A percentile compares a stretch with the other conserved stretches of the same genome.
phyloP scores from a whole-genome alignment of 148 eudicot species.

The Silene conica region DNA sequence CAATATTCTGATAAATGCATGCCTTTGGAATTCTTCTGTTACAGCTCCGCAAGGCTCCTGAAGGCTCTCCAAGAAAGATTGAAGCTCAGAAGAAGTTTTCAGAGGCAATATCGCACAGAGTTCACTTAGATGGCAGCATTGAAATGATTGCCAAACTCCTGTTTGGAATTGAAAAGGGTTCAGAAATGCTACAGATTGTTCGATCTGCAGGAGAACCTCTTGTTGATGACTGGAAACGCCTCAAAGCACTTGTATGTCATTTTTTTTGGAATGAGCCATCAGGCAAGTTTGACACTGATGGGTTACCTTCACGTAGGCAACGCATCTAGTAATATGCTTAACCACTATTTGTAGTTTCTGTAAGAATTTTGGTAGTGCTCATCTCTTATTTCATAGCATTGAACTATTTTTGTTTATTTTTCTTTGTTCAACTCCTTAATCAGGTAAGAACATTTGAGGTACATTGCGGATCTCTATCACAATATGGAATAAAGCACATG shows the following conservation, averaged over 20 bases:
- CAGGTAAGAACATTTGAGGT: slow-evolving; percentile 90
- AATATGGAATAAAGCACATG: slow-evolving; percentile 98
- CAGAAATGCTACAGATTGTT: slow-evolving; percentile 49
- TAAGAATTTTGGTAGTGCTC: neutral
- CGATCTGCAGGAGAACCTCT: slow-evolving; percentile 79
- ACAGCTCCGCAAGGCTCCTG: slow-evolving; percentile 85
- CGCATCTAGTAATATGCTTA: too few relatives aligned
- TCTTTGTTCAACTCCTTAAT: neutral
- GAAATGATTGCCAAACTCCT: slow-evolving; percentile 69
- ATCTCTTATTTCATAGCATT: neutral
- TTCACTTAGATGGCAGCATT: slow-evolving; percentile 69
- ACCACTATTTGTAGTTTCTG: too few relatives aligned
- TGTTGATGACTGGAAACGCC: slow-evolving; percentile 87
- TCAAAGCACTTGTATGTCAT: slow-evolving; percentile 55
- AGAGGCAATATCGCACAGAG: slow-evolving; percentile 85
- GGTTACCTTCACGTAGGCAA: too few relatives aligned
- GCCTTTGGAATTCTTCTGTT: neutral
- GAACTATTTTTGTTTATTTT: too few relatives aligned
- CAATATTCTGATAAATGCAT: neutral
- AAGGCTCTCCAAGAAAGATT: slow-evolving; percentile 72
- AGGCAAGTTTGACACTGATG: too few relatives aligned
- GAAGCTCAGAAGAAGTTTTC: slow-evolving; percentile 71
- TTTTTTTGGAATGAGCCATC: too few relatives aligned
- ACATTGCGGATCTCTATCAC: slow-evolving; percentile 83
- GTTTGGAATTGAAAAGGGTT: slow-evolving; percentile 71